These are phyloP conservation scores for Cercospora sp. DNA, from an alignment of 2,329 filamentous ascomycete species.

Conservation along the genomic window DNA sequence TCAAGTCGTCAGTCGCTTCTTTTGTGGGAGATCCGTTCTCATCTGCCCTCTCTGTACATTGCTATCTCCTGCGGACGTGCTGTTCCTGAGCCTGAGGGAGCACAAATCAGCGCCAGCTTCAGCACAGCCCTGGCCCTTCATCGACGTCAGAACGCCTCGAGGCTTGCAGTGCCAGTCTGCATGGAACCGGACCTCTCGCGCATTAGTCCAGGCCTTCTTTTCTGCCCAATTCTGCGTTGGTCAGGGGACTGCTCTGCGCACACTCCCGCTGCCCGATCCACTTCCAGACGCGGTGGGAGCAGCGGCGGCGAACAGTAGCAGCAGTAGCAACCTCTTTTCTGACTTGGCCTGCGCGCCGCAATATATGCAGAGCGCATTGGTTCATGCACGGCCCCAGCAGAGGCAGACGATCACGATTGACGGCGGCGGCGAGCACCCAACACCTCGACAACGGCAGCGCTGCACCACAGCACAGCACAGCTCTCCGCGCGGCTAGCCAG, in stretches of 20 bases:
- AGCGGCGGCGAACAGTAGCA: neutral
- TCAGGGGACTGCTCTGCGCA: constrained; percentile 3
- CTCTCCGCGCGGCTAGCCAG: constrained; percentile 1
- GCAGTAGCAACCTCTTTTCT: neutral
- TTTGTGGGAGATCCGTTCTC: neutral
- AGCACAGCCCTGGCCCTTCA: neutral
- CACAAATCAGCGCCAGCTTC: neutral
- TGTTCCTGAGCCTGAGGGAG: neutral
- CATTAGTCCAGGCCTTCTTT: constrained; percentile 5
- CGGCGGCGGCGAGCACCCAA: neutral
- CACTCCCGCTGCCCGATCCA: neutral
- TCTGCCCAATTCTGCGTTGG: constrained; percentile 4
- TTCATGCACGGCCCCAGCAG: constrained; percentile 7
- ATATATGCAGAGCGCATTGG: neutral
- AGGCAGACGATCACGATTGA: constrained; percentile 3
- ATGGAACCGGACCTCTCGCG: neutral
- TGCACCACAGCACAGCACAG: neutral
- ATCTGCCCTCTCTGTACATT: neutral
- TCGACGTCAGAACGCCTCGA: constrained; percentile 11
- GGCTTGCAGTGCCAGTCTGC: constrained; percentile 8
- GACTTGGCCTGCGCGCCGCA: neutral
- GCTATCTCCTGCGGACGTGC: neutral
- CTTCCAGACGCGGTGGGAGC: neutral
- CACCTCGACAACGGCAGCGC: constrained; percentile 5
- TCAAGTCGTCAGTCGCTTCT: constrained; percentile 3